Conservation (phyloP, 306 rosid species). For the Abrus precatorius region DNA sequence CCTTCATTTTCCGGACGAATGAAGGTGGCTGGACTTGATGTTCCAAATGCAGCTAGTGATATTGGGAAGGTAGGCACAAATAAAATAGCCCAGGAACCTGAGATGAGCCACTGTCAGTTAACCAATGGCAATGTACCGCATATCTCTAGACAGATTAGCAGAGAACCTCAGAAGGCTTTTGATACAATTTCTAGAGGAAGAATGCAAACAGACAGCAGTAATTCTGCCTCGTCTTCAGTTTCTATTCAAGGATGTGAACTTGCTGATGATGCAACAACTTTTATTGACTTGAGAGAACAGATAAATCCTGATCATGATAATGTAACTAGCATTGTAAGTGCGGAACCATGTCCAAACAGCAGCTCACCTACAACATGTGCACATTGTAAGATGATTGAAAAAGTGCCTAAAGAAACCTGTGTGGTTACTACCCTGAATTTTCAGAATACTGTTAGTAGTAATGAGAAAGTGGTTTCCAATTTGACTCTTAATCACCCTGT, state of each 20-base stretch:
- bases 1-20: constrained; percentile 67
- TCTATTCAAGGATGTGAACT: constrained; percentile 86
- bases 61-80: constrained; percentile 54
- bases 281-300: constrained; percentile 67
- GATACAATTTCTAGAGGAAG: constrained; percentile 73
- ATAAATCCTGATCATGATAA: constrained; percentile 54
- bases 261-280: constrained; percentile 77
- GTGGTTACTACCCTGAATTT: constrained; percentile 28
- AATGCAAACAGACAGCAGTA: constrained; percentile 78
- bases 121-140: constrained; percentile 57
- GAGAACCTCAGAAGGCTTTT: constrained; percentile 61
- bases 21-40: constrained; percentile 73
- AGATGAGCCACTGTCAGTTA: constrained; percentile 55
- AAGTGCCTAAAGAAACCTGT: constrained; percentile 40
- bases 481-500: constrained; percentile 41
- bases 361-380: constrained; percentile 53
- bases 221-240: constrained; percentile 81
- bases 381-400: constrained; percentile 56
- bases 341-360: constrained; percentile 54
- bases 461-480: constrained; percentile 48
- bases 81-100: constrained; percentile 63
- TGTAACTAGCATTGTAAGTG: constrained; percentile 49
- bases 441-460: constrained; percentile 34
- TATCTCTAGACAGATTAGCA: constrained; percentile 54
- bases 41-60: constrained; percentile 59